These are phyloP conservation scores for Rhodotorula toruloides DNA, from an alignment of 768 basidiomycete genomes.

Conservation along the genomic window DNA sequence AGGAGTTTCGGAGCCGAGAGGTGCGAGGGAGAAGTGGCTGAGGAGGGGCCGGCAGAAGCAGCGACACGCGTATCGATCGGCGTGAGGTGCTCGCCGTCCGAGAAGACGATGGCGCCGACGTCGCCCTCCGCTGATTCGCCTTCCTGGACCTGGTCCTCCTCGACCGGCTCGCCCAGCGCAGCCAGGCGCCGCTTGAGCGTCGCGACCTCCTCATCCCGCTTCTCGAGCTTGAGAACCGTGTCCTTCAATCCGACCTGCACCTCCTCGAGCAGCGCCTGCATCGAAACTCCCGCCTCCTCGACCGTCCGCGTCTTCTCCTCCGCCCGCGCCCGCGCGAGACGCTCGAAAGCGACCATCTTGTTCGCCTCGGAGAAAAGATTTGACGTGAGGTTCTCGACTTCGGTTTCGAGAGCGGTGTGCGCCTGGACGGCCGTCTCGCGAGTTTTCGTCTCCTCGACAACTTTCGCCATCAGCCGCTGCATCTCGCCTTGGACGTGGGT, in stretches of 20 bases:
- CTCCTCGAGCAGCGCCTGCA: constrained; percentile 37
- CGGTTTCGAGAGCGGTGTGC: constrained; percentile 72
- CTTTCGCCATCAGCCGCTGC: constrained; percentile 84
- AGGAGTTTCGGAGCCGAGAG: constrained; percentile 38
- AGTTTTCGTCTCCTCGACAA: constrained; percentile 88
- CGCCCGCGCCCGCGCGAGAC: constrained; percentile 55
- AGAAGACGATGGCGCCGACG: constrained; percentile 27
- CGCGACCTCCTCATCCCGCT: constrained; percentile 24
- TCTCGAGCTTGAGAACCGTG: constrained; percentile 37
- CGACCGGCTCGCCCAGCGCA: constrained; percentile 18
- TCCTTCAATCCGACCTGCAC: constrained; percentile 35
- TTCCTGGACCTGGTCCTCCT: constrained; percentile 14
- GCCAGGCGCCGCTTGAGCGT: constrained; percentile 14
- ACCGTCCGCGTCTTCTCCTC: constrained; percentile 41
- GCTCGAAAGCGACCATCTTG: constrained; percentile 93
- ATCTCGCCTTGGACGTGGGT: constrained; percentile 81
- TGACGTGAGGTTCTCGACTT: constrained; percentile 89
- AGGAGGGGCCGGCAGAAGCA: neutral
- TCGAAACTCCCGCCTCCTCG: constrained; percentile 38
- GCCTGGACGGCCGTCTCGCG: constrained; percentile 86
- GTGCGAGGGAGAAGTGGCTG: constrained; percentile 2
- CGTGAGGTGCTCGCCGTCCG: constrained; percentile 30
- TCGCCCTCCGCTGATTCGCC: constrained; percentile 5
- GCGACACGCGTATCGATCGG: constrained; percentile 9
- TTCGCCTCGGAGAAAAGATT: constrained; percentile 87